Percentiles rank a stretch among this genome's conserved stretches.
These are phyloP conservation scores for Conringia planisiliqua DNA, from an alignment of 345 rosid genomes.

Conservation along the genomic window DNA sequence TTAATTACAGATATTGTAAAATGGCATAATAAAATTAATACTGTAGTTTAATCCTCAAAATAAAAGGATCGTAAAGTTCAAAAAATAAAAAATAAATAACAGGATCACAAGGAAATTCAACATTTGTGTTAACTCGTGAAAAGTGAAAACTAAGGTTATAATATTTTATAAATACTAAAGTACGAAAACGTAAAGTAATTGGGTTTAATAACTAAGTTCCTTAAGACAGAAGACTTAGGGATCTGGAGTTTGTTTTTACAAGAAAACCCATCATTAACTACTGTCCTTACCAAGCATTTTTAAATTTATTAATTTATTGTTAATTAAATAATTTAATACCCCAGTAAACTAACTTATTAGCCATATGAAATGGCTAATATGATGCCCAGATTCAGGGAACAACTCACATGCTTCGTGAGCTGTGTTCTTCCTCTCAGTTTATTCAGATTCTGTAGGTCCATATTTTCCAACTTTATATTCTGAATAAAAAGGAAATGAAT, in stretches of 20 bases:
- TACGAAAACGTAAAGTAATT: slow-evolving; percentile 23
- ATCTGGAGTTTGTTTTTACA: slow-evolving; percentile 27
- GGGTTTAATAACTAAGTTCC: slow-evolving; percentile 31
- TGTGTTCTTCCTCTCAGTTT: slow-evolving; percentile 27
- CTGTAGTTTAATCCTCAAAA: background rate
- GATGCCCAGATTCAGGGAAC: slow-evolving; percentile 34
- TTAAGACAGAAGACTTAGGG: slow-evolving; percentile 35
- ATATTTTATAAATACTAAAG: background rate
- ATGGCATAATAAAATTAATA: background rate
- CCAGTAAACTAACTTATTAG: slow-evolving; percentile 1
- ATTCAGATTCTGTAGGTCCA: slow-evolving; percentile 13
- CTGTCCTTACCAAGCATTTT: slow-evolving; percentile 26
- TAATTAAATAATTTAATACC: background rate
- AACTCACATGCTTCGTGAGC: slow-evolving; percentile 30
- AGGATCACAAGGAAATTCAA: background rate
- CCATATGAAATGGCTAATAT: slow-evolving; percentile 18
- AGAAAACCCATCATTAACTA: slow-evolving; percentile 27
- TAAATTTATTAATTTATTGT: background rate
- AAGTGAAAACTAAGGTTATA: background rate
- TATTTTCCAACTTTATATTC: background rate
- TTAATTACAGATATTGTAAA: background rate
- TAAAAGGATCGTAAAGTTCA: too few relatives aligned
- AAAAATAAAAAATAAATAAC: background rate
- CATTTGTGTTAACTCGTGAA: background rate
- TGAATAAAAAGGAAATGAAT: background rate